Evolutionary conservation across 2,329 filamentous ascomycete genomes (phyloP).

Genomic region (Lachnellula hyalina): DNA sequence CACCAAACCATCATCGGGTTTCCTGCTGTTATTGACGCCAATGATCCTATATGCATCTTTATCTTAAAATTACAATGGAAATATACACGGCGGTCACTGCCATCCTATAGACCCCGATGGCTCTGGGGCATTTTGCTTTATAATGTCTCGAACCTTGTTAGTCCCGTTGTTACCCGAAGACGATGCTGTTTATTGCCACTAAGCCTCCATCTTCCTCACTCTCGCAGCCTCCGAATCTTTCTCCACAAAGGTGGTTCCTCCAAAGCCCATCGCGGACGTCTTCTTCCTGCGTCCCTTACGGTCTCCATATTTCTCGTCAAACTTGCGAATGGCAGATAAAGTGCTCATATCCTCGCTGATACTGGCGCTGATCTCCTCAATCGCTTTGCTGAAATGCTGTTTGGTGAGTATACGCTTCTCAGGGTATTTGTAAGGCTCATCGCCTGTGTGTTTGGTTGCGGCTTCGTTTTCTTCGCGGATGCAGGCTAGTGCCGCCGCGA

Average conservation of each 20-base stretch:
- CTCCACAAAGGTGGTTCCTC: slow-evolving; percentile 27
- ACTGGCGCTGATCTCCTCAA: slow-evolving; percentile 85
- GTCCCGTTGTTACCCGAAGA: no score
- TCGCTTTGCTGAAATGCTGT: slow-evolving; percentile 77
- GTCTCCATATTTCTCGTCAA: slow-evolving; percentile 93
- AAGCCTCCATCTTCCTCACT: slow-evolving; percentile 27
- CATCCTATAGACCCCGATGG: not conserved
- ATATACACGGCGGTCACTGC: not conserved
- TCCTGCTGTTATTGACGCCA: not conserved
- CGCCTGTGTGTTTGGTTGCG: slow-evolving; percentile 34
- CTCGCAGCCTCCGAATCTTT: slow-evolving; percentile 29
- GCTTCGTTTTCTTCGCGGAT: slow-evolving; percentile 65
- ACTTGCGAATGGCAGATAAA: slow-evolving; percentile 81
- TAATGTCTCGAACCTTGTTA: no score
- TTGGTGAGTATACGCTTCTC: slow-evolving; percentile 59
- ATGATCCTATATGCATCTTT: not conserved
- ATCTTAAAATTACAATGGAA: not conserved
- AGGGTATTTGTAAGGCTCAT: slow-evolving; percentile 50
- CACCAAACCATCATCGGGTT: not conserved
- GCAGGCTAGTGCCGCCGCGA: slow-evolving; percentile 72
- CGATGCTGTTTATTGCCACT: not conserved
- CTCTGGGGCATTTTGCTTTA: not conserved
- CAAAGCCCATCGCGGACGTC: slow-evolving; percentile 54
- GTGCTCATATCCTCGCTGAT: slow-evolving; percentile 92
- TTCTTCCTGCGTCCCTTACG: slow-evolving; percentile 61